Percentiles rank a stretch among this genome's conserved stretches.
These are phyloP conservation scores for Sugiyamaella xylanicola DNA, from an alignment of 1,139 yeast genomes.

Conservation along the genomic window DNA sequence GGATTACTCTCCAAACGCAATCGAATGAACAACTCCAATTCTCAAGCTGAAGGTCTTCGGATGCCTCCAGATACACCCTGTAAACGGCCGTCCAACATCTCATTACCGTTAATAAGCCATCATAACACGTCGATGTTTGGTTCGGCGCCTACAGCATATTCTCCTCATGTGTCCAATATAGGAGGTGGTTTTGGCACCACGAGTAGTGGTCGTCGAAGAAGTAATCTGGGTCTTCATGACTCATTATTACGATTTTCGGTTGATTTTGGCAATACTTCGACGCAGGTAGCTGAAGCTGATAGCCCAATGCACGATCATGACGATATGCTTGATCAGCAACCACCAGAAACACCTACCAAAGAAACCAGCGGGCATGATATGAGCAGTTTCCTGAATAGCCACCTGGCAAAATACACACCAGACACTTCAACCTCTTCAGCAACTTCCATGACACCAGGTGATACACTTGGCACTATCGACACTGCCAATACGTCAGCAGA, in stretches of 20 bases:
- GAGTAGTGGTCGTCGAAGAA: slow-evolving; percentile 20
- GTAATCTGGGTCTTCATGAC: slow-evolving; percentile 33
- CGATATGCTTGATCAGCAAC: slow-evolving; percentile 21
- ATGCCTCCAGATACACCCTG: slow-evolving; percentile 79
- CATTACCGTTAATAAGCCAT: slow-evolving; percentile 10
- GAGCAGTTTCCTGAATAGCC: slow-evolving; percentile 3
- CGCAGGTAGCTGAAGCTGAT: slow-evolving; percentile 24
- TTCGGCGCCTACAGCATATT: slow-evolving; percentile 4
- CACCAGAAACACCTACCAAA: slow-evolving; percentile 33
- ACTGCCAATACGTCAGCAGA: slow-evolving; percentile 2
- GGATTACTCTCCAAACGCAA: slow-evolving; percentile 75
- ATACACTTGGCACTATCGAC: slow-evolving; percentile 10
- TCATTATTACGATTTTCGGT: slow-evolving; percentile 32
- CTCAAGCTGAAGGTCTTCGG: slow-evolving; percentile 15
- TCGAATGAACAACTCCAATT: slow-evolving; percentile 37
- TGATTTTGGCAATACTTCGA: slow-evolving; percentile 27
- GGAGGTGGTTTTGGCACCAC: slow-evolving; percentile 29
- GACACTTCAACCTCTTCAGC: neutral
- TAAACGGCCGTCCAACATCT: slow-evolving; percentile 53
- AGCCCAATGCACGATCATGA: slow-evolving; percentile 22
- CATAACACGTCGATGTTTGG: slow-evolving; percentile 3
- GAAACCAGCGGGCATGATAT: slow-evolving; percentile 19
- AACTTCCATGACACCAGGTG: neutral
- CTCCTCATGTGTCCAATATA: slow-evolving; percentile 12
- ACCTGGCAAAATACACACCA: neutral